phyloP scores from a whole-genome alignment of 2,329 filamentous ascomycete species.

The Neonectria sp. region DNA sequence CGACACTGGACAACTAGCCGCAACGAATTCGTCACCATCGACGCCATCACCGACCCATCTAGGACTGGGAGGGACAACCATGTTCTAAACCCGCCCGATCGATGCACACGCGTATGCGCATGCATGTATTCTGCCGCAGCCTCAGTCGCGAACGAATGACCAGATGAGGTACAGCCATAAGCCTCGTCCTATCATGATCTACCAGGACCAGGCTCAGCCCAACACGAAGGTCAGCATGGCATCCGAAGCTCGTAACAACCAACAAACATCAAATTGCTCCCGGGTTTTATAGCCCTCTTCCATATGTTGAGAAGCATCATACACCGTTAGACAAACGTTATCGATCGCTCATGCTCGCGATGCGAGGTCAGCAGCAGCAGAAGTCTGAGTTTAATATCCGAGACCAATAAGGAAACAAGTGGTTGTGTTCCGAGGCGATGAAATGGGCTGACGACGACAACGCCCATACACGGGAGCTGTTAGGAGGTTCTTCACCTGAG shows the following conservation, averaged over 20 bases:
- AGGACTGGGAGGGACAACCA: slow-evolving; percentile 5
- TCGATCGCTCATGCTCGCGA: background rate
- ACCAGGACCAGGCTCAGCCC: slow-evolving; percentile 7
- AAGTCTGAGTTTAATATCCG: too few relatives aligned
- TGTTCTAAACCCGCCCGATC: slow-evolving; percentile 17
- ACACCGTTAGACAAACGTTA: background rate
- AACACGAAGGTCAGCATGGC: background rate
- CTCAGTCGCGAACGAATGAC: slow-evolving; percentile 18
- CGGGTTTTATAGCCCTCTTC: background rate
- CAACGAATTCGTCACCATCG: slow-evolving; percentile 2
- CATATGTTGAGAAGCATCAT: background rate
- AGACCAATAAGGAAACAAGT: background rate
- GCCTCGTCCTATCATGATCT: slow-evolving; percentile 15
- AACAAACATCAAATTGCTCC: background rate
- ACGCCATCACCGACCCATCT: slow-evolving; percentile 11
- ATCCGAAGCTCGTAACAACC: background rate
- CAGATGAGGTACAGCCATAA: slow-evolving; percentile 14
- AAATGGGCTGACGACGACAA: background rate
- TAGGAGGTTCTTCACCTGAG: background rate
- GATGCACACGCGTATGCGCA: slow-evolving; percentile 20
- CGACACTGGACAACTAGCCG: background rate
- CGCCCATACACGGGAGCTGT: background rate
- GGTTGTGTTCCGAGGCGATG: background rate
- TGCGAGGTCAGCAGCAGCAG: background rate
- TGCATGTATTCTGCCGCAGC: slow-evolving; percentile 17